Evolutionary conservation across 1,139 yeast species (phyloP), one percentile per base, ranked within the genome.

Genomic region (Kodamaea sp.): DNA sequence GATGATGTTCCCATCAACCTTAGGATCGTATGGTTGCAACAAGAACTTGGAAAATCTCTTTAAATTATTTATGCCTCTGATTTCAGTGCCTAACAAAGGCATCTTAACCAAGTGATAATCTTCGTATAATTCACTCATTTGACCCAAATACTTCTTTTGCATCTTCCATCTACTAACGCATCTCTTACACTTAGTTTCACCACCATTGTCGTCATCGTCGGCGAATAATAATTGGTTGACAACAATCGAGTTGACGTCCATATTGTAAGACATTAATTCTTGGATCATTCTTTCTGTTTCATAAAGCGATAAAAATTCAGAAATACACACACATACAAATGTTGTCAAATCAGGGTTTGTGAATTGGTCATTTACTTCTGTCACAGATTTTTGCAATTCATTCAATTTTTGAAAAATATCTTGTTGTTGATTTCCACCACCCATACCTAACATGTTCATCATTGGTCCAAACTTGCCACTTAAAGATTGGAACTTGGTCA

Each of bases 271-370:
- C 68, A 89, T 84, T 60, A 92, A 78, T 61, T 92, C 98, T 67
- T 92, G 98, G 51, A 90, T 86, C 83, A 92, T 80, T 67, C 98
- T 82, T 68, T 92, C 98, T 22, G 97, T 90, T 65, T 92, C 98
- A 63, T 92, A 92, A 39, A 92, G 73, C 2, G 97, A 90, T 57
- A 92, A 74, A 64, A 92, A 92, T 66, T 92, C 98, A 34, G 97
- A 88, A 49, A 92, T 92, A 67, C 98, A 92, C 32, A 92, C 98
- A 67, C 97, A 92, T 24, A 92, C 87, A 62, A 92, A 92, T 0
- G 98, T 92, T 20, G 98, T 92, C 57, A 92, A 73, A 46, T 92
- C 97, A 2, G 98, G 96, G 63, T 92, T 81, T 54, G 95, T 89
- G 70, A 92, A 92, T 63, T 92, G 98, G 49, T 84, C 84, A 64